A percentile compares a stretch with the other conserved stretches of the same genome.
These are phyloP conservation scores for Fusarium irregulare DNA, from an alignment of 2,329 filamentous ascomycete genomes.

Conservation along the genomic window DNA sequence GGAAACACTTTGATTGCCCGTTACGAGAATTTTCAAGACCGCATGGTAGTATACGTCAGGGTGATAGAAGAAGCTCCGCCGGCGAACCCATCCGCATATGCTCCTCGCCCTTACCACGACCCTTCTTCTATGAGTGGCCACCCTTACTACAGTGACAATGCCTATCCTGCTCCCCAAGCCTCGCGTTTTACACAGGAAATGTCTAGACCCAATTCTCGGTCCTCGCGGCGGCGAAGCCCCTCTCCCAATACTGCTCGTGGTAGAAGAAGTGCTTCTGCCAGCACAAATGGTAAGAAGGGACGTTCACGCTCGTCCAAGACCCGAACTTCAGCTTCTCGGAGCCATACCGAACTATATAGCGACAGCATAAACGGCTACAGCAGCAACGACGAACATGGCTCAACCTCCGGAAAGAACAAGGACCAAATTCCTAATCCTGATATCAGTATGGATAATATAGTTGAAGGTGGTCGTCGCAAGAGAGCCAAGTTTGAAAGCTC, in stretches of 20 bases:
- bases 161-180: conserved; percentile 58
- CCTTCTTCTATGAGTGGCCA: conserved; percentile 63
- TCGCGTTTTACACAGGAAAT: conserved; percentile 69
- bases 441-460: conserved; percentile 97
- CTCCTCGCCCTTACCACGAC: conserved; percentile 64
- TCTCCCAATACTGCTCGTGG: conserved; percentile 78
- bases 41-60: conserved; percentile 93
- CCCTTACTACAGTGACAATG: conserved; percentile 66
- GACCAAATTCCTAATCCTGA: conserved; percentile 94
- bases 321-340: conserved; percentile 60
- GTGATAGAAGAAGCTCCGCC: conserved; percentile 73
- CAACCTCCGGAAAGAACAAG: conserved; percentile 77
- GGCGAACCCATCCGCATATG: conserved; percentile 58
- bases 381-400: conserved; percentile 85
- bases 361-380: conserved; percentile 82
- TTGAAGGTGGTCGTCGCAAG: conserved; percentile 95
- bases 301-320: conserved; percentile 78
- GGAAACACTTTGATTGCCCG: conserved; percentile 93
- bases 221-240: conserved; percentile 79
- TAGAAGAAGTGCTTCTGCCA: conserved; percentile 80
- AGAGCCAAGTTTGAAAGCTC: conserved; percentile 96
- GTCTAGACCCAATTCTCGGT: conserved; percentile 75
- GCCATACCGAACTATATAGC: conserved; percentile 68
- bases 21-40: conserved; percentile 93
- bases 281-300: conserved; percentile 71